Evolutionary conservation across 441 rosid genomes (phyloP), one percentile per base, ranked within the genome.

Genomic region (Populus hybrid): DNA sequence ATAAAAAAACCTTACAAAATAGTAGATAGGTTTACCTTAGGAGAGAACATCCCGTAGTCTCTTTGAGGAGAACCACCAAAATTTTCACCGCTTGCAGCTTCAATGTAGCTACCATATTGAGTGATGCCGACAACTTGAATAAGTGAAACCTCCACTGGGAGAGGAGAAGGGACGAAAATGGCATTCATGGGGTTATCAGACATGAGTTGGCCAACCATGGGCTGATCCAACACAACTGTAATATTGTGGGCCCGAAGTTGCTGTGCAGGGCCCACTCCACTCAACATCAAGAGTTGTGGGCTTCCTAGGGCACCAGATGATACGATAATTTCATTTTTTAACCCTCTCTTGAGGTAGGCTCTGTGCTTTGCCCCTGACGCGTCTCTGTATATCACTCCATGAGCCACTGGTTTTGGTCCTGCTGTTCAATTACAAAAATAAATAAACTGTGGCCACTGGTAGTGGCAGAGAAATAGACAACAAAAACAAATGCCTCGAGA

Each of bases 121-220:
- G 99, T 92, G 76, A 92, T 93, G 7, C 98, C 99, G 2, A 90
- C 99, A 18, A 92, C 92, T 76, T 93, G 92, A 35, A 93, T 90
- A 53, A 95, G 92, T 5, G 99, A 93, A 76, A 89, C 84, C 82
- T 93, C 98, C 0, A 93, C 94, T 0, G 98, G 96, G 42, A 80
- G 7, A 1, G 97, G 98, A 11, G 98, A 95, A 2, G 97, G 98
- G 69, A 95, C 64, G 74, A 79, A 95, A 40, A 95, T 80, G 12
- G 92, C 91, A 70, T 95, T 95, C 98, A 92, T 90, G 28, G 99
- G 97, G 75, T 95, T 95, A 63, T 95, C 98, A 3, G 90, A 83
- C 97, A 95, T 91, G 79, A 85, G 86, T 76, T 88, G 95, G 46
- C 99, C 99, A 32, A 95, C 97, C 75, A 85, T 71, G 46, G 95